phyloP scores from a whole-genome alignment of 2,329 filamentous ascomycete genomes.

The Erysiphe pulchra region DNA sequence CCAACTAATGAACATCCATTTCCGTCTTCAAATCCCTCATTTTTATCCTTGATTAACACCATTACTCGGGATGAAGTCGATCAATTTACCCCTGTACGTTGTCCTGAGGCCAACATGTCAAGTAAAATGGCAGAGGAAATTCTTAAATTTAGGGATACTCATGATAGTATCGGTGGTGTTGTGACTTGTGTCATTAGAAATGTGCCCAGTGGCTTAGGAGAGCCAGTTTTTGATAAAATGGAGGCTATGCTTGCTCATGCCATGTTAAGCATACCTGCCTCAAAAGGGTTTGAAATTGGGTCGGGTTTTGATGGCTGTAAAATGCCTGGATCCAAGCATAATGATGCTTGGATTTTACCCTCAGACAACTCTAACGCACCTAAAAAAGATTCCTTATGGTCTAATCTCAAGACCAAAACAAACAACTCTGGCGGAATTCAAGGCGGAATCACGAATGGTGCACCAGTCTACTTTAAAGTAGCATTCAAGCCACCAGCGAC shows the following conservation, averaged over 20 bases:
- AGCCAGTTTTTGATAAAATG: conserved; percentile 87
- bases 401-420: conserved; percentile 54
- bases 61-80: conserved; percentile 60
- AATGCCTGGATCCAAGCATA: conserved; percentile 71
- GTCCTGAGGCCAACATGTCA: conserved; percentile 41
- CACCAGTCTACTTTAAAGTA: conserved; percentile 79
- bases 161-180: conserved; percentile 83
- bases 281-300: conserved; percentile 87
- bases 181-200: conserved; percentile 86
- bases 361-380: conserved; percentile 18
- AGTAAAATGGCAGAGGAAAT: conserved; percentile 57
- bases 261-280: conserved; percentile 86
- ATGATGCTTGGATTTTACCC: conserved; percentile 52
- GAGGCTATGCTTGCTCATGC: conserved; percentile 79
- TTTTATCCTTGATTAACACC: conserved; percentile 44
- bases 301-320: conserved; percentile 76
- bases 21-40: conserved; percentile 50
- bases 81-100: conserved; percentile 61
- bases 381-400: conserved; percentile 19
- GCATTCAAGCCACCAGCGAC: conserved; percentile 91
- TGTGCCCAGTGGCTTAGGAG: conserved; percentile 61
- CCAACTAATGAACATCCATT: conserved; percentile 41
- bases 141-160: conserved; percentile 45
- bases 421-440: conserved; percentile 93
- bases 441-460: conserved; percentile 84